Conservation (phyloP, 306 rosid genomes). For the Acmispon strigosus region DNA sequence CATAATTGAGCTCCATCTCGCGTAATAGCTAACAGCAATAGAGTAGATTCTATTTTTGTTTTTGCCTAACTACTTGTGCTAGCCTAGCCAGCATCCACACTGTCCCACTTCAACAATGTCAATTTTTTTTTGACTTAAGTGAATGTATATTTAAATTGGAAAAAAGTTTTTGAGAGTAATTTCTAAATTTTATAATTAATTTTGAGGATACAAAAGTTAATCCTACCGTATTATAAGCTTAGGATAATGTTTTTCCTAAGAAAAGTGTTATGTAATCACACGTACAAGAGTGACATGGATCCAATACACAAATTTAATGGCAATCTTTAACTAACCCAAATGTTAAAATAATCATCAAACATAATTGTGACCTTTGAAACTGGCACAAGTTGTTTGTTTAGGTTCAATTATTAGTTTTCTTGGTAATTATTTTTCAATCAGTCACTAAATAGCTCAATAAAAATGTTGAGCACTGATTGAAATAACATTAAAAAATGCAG, state of each 20-base stretch:
- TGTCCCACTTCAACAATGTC: too few relatives aligned
- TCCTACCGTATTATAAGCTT: neutral
- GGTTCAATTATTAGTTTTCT: neutral
- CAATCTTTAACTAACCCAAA: too few relatives aligned
- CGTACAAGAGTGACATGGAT: too few relatives aligned
- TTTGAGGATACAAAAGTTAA: too few relatives aligned
- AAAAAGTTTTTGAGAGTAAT: too few relatives aligned
- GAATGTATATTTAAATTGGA: too few relatives aligned
- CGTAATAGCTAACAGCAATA: neutral
- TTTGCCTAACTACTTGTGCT: neutral
- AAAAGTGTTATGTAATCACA: neutral
- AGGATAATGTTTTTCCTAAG: neutral
- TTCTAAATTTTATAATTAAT: too few relatives aligned
- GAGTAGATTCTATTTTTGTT: neutral
- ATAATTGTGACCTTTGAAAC: too few relatives aligned
- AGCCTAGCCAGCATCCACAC: neutral
- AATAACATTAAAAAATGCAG: neutral
- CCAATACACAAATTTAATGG: too few relatives aligned
- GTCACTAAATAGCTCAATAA: neutral
- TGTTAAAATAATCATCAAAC: too few relatives aligned
- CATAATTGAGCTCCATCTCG: neutral
- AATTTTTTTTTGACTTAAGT: too few relatives aligned
- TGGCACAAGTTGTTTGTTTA: too few relatives aligned
- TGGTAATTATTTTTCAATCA: conserved; percentile 21
- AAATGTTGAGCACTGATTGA: neutral